phyloP scores from a whole-genome alignment of 768 basidiomycete genomes.

The Lepiota brunneoincarnata region DNA sequence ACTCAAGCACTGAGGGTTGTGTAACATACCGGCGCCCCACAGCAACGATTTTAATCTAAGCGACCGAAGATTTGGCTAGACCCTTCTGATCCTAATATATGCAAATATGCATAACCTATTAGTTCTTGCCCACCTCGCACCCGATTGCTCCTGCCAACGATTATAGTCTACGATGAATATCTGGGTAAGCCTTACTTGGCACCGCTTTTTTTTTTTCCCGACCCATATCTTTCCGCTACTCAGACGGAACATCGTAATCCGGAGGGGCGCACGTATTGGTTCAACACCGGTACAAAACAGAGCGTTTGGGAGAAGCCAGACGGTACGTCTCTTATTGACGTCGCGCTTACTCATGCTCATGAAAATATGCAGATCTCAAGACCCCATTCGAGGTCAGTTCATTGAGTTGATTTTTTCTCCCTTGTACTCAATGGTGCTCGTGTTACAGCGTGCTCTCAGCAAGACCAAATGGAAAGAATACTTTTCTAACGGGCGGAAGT shows the following conservation, averaged over 20 bases:
- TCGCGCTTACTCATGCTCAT: constrained; percentile 4
- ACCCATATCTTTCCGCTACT: neutral
- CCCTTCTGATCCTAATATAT: constrained; percentile 8
- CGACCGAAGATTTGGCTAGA: neutral
- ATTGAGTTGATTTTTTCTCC: constrained; percentile 6
- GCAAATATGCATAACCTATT: constrained; percentile 14
- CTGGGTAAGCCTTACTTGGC: constrained; percentile 28
- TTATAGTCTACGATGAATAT: constrained; percentile 24
- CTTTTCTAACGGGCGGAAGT: constrained; percentile 86
- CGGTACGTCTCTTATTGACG: constrained; percentile 44
- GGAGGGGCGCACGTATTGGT: constrained; percentile 99
- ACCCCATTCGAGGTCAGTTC: constrained; percentile 79
- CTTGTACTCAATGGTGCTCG: constrained; percentile 11
- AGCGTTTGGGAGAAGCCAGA: constrained; percentile 99
- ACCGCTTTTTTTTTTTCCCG: neutral
- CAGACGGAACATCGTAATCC: constrained; percentile 94
- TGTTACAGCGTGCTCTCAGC: constrained; percentile 71
- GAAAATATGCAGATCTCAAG: constrained; percentile 62
- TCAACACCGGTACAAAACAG: constrained; percentile 82
- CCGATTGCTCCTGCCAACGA: neutral
- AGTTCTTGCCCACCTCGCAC: neutral
- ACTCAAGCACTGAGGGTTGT: no score
- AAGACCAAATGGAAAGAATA: constrained; percentile 97
- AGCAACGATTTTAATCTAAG: no score
- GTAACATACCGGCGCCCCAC: no score